Conservation (phyloP, 2,329 filamentous ascomycete species). For the Metarhizium guizhouense region DNA sequence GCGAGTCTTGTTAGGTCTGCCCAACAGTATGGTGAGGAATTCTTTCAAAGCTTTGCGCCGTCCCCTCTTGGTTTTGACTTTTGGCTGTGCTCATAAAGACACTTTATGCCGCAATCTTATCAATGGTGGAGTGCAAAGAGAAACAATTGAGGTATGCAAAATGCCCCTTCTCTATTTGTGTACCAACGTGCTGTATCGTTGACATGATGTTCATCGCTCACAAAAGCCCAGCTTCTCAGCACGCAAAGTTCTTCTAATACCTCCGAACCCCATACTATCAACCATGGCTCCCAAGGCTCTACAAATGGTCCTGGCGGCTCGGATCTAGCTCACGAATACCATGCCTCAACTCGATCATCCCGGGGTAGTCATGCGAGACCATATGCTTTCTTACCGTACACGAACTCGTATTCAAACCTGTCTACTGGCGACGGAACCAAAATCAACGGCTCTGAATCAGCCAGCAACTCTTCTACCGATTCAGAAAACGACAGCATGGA, state of each 20-base stretch:
- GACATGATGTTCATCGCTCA: background rate
- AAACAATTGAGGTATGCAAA: conserved; percentile 2
- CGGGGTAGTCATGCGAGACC: background rate
- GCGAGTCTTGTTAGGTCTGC: background rate
- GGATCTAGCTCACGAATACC: background rate
- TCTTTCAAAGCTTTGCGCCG: background rate
- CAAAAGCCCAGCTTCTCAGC: conserved; percentile 1
- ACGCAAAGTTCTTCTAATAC: background rate
- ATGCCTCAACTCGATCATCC: background rate
- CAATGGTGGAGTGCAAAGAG: background rate
- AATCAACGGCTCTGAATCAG: background rate
- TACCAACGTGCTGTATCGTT: background rate
- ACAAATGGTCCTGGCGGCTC: background rate
- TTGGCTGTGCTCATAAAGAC: background rate
- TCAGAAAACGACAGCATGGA: background rate
- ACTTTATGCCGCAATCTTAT: conserved; percentile 2
- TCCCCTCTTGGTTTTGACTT: background rate
- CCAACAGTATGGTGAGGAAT: conserved; percentile 1
- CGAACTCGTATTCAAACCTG: background rate
- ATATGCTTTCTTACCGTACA: background rate
- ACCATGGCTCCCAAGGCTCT: background rate
- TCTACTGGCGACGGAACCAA: background rate
- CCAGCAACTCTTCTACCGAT: background rate
- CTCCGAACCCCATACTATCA: background rate
- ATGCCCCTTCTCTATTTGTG: background rate